Percentiles rank a stretch among this genome's conserved stretches.
Evolutionary conservation across 805 yeast species (phyloP).

Genomic region (Ogataea saltuana): DNA sequence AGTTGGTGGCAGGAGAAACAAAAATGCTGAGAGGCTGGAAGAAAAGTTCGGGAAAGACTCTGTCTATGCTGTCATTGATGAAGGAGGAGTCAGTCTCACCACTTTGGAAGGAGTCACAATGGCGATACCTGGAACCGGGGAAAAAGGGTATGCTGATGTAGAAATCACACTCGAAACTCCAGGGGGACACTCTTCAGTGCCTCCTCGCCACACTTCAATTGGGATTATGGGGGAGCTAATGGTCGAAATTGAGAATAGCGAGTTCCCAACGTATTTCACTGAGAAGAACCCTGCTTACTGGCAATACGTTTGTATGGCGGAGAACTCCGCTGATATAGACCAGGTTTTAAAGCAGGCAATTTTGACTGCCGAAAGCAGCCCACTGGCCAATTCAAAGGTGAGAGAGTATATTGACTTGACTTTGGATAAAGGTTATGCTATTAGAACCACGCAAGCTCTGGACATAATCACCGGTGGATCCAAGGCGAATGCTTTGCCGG

Average conservation of each 20-base stretch:
- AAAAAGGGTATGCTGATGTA: slow-evolving; percentile 48
- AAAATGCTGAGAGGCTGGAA: slow-evolving; percentile 38
- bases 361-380: slow-evolving; percentile 39
- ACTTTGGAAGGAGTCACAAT: slow-evolving; percentile 42
- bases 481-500: slow-evolving; percentile 54
- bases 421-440: slow-evolving; percentile 36
- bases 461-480: slow-evolving; percentile 50
- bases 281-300: slow-evolving; percentile 45
- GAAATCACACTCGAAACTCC: slow-evolving; percentile 43
- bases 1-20: slow-evolving; percentile 40
- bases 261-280: slow-evolving; percentile 40
- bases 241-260: slow-evolving; percentile 39
- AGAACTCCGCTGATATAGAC: slow-evolving; percentile 40
- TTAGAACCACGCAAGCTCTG: slow-evolving; percentile 50
- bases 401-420: slow-evolving; percentile 36
- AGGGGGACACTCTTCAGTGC: slow-evolving; percentile 54
- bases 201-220: slow-evolving; percentile 50
- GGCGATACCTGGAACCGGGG: slow-evolving; percentile 48
- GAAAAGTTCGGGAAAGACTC: slow-evolving; percentile 44
- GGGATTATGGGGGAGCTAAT: slow-evolving; percentile 48
- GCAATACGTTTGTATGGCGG: slow-evolving; percentile 49
- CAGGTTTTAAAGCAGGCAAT: slow-evolving; percentile 38
- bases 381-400: slow-evolving; percentile 39
- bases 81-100: slow-evolving; percentile 39
- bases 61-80: slow-evolving; percentile 47